Percentiles rank a stretch among this genome's conserved stretches.
phyloP scores from a whole-genome alignment of 140 eudicot genomes.

The Cichorium intybus region DNA sequence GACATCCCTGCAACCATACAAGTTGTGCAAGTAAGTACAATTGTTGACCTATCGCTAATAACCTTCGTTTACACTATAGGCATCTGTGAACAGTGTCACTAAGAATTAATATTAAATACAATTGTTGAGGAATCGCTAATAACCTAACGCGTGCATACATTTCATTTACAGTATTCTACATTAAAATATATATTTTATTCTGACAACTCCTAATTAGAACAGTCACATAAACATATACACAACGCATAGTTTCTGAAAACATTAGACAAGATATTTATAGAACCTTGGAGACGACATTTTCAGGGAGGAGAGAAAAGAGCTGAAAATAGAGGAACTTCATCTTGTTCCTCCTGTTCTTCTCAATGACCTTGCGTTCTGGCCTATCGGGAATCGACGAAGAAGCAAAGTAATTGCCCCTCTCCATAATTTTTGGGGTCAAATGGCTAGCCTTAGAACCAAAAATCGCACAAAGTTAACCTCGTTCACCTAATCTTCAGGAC shows the following conservation, averaged over 20 bases:
- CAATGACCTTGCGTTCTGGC: conserved; percentile 37
- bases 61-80: too few species aligned
- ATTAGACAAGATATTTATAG: neutral
- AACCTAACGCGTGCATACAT: neutral
- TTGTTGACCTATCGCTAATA: neutral
- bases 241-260: neutral
- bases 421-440: neutral
- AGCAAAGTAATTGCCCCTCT: neutral
- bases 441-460: neutral
- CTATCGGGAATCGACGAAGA: neutral
- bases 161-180: too few species aligned
- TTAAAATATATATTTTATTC: too few species aligned
- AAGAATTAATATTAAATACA: neutral
- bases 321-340: conserved; percentile 43
- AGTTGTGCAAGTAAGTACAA: neutral
- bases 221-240: neutral
- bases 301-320: conserved; percentile 51
- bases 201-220: neutral
- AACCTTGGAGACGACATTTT: conserved; percentile 29
- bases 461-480: neutral
- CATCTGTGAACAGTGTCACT: neutral
- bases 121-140: neutral
- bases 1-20: conserved; percentile 24
- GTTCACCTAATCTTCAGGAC: neutral
- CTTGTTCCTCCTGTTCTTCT: conserved; percentile 45